Evolutionary conservation across 2,329 filamentous ascomycete species (phyloP), one percentile per base, ranked within the genome.

Genomic region (Dactylellina sp.): DNA sequence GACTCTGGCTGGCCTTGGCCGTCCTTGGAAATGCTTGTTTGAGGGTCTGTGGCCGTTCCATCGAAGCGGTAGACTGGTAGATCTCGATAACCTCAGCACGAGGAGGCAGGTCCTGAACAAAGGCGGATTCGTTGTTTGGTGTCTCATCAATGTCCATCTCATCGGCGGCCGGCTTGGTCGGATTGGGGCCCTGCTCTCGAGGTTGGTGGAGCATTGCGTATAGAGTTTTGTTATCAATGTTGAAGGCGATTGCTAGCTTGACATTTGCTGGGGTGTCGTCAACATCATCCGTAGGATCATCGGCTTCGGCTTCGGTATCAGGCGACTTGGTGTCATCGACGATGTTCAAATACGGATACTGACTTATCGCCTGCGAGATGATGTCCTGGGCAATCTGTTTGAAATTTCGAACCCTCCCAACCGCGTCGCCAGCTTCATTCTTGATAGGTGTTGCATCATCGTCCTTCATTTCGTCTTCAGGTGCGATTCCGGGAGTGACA

Each of bases 401-500:
- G 40, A 74, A 74, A 6, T 50, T 66, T 39, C 52, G 56, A 18
- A 74, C 65, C 22, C 24, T 61, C 6, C 12, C 70, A 14, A 44
- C 25, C 2, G 22, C 16, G 11, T 66, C 56, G 14, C 35, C 47
- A 9, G 55, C 22, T n/a, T 66, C 61, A 14, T 50, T 46, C 18
- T 66, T 74, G 12, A 66, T 25, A 2, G 57, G 35, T 2, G 52
- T 24, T 20, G 39, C 55, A 24, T 66, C 52, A 32, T 62, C 61
- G 16, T 74, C 70, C 14, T 55, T 66, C 70, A 74, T 74, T 22
- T 66, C 70, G 32, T 66, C 70, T 18, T 66, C 56, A 9, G 61
- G 70, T 1, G 56, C 53, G 11, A 66, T 46, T 7, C 53, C 55
- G 9, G 61, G 25, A 9, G 46, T 24, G 20, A 40, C 40, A 12